Evolutionary conservation across 2,329 filamentous ascomycete species (phyloP), one percentile per base, ranked within the genome.

Genomic region (Leptographium lundbergii): DNA sequence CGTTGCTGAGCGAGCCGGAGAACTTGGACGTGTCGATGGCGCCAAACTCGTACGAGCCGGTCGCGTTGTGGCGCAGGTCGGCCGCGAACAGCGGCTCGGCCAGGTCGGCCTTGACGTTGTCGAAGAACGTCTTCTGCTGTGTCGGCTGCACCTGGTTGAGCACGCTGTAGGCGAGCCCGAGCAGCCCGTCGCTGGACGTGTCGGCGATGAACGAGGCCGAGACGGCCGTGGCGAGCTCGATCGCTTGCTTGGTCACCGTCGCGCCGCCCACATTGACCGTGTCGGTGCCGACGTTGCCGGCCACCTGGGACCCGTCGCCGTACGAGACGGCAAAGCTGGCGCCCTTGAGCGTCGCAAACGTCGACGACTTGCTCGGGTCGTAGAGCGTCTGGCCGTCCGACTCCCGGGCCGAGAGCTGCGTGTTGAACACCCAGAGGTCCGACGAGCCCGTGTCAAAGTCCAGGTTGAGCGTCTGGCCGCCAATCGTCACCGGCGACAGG

Each of bases 381-480:
- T 68, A 77, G 27, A 73, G 57, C 11, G 65, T 65, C 70, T 87
- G 86, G 47, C 77, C 76, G 32, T 68, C 66, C 45, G 75, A 75
- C 53, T 74, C 63, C 6, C 67, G 60, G 1, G 72, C 58, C 1
- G 77, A 67, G 45, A 89, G 77, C 58, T 77, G 68, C 19, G 80
- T 82, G 72, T 80, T 87, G 73, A 89, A 87, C 25, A 87, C 80
- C 86, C 86, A 90, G 74, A 88, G 77, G 70, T 89, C 87, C 14
- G 86, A 81, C 2, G 86, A 89, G 59, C 87, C 87, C n/a, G 85
- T 86, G 70, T 90, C 87, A 67, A 90, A 88, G 69, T 88, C 82
- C 68, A 90, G 72, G 66, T 84, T 81, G 60, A 90, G 66, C 5
- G 76, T 79, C 71, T 89, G 86, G 6, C 83, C 84, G 61, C 87